phyloP scores from a whole-genome alignment of 257 asterid species.

The Nicotiana tomentosiformis region DNA sequence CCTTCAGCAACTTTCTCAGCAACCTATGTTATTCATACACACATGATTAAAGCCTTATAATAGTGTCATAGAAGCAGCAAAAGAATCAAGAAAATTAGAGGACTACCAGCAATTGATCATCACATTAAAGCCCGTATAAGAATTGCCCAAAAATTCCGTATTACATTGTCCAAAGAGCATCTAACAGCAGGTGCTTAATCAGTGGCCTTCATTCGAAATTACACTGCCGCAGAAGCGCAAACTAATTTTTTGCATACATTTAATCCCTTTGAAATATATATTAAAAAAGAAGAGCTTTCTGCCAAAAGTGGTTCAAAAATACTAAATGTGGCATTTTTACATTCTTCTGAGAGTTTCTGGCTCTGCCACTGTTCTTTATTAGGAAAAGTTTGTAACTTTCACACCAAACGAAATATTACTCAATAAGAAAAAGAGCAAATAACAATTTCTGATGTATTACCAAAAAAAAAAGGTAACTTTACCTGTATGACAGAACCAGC shows the following conservation, averaged over 20 bases:
- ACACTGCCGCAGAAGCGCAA: no score
- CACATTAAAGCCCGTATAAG: neutral
- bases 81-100: neutral
- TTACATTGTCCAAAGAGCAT: neutral
- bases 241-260: no score
- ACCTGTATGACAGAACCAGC: constrained; percentile 95
- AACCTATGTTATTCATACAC: constrained; percentile 32
- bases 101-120: neutral
- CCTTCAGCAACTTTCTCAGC: constrained; percentile 89
- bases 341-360: no score
- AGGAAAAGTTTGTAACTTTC: neutral
- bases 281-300: no score
- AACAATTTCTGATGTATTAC: neutral
- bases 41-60: neutral
- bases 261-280: no score
- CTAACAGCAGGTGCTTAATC: neutral
- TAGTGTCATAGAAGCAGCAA: neutral
- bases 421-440: neutral
- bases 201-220: no score
- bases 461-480: neutral
- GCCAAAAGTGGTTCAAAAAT: no score
- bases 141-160: neutral
- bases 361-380: no score
- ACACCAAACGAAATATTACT: neutral
- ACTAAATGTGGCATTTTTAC: no score